Evolutionary conservation across 257 asterid species (phyloP).

Genomic region (Solanum rostratum): DNA sequence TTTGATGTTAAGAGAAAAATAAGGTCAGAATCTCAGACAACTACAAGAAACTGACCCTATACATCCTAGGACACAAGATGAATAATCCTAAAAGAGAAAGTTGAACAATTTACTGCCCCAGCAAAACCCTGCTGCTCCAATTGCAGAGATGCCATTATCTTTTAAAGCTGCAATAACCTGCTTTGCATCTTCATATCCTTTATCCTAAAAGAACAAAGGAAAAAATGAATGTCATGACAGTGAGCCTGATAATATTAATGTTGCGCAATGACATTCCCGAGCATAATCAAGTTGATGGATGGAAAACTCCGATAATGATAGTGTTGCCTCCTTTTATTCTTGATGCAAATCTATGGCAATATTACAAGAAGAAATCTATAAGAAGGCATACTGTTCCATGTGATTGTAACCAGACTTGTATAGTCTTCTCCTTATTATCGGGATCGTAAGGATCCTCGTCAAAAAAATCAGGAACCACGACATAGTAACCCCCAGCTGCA

Average conservation of each 20-base stretch:
- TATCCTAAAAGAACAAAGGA: slow-evolving; percentile 5
- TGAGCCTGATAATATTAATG: not conserved
- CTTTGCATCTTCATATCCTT: slow-evolving; percentile 23
- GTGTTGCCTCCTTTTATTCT: not conserved
- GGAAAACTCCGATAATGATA: not conserved
- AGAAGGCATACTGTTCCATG: slow-evolving; percentile 37
- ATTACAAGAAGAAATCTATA: not conserved
- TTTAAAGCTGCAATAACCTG: slow-evolving; percentile 11
- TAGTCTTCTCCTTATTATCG: slow-evolving; percentile 16
- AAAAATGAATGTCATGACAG: not conserved
- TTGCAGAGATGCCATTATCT: slow-evolving; percentile 14
- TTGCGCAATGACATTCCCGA: not conserved
- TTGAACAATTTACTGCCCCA: slow-evolving; percentile 23
- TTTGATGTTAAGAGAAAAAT: slow-evolving; percentile 7
- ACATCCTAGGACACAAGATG: too few species aligned
- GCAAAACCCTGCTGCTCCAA: slow-evolving; percentile 36
- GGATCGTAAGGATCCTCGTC: slow-evolving; percentile 42
- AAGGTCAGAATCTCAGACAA: not conserved
- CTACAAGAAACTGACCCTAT: not conserved
- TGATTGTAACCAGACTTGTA: slow-evolving; percentile 26
- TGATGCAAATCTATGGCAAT: not conserved
- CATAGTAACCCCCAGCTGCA: slow-evolving; percentile 49
- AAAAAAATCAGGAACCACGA: slow-evolving; percentile 61
- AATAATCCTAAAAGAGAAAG: not conserved
- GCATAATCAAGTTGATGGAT: not conserved